Percentiles rank a stretch among this genome's conserved stretches.
Conservation (phyloP, 31 red algal species). For the Asparagopsis taxiformis region DNA sequence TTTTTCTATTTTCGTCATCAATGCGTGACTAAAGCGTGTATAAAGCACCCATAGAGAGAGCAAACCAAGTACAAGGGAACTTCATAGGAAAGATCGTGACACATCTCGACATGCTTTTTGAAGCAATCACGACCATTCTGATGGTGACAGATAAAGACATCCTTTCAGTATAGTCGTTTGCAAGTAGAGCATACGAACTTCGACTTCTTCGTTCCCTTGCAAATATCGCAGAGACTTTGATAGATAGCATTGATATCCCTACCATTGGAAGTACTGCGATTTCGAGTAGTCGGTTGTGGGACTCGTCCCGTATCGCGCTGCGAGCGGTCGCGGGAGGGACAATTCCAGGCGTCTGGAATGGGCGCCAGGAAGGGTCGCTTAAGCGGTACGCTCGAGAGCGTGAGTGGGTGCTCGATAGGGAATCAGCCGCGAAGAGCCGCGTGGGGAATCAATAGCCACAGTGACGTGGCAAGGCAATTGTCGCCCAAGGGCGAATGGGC, state of each 20-base stretch:
- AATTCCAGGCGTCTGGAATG: too few species aligned
- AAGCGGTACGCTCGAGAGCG: too few species aligned
- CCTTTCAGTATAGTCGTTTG: not conserved
- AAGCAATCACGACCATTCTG: conserved; percentile 22
- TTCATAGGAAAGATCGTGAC: not conserved
- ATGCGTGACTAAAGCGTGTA: not conserved
- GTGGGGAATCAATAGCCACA: too few species aligned
- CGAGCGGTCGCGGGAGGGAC: too few species aligned
- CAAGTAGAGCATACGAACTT: conserved; percentile 27
- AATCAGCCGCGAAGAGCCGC: too few species aligned
- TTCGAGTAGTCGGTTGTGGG: conserved; percentile 21
- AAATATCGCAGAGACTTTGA: conserved; percentile 2
- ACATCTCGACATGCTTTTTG: not conserved
- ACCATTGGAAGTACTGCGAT: not conserved
- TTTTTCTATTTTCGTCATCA: conserved; percentile 1
- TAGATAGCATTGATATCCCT: not conserved
- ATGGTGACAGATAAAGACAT: conserved; percentile 29
- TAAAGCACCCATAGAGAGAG: not conserved
- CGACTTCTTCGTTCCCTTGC: not conserved
- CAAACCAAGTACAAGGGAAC: too few species aligned
- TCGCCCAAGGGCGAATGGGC: too few species aligned
- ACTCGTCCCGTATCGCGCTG: too few species aligned
- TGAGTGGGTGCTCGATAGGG: too few species aligned
- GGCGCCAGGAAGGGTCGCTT: too few species aligned
- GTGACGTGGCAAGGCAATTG: too few species aligned